Conservation (phyloP, 139 green algal species). For the Coelastrella sp. region DNA sequence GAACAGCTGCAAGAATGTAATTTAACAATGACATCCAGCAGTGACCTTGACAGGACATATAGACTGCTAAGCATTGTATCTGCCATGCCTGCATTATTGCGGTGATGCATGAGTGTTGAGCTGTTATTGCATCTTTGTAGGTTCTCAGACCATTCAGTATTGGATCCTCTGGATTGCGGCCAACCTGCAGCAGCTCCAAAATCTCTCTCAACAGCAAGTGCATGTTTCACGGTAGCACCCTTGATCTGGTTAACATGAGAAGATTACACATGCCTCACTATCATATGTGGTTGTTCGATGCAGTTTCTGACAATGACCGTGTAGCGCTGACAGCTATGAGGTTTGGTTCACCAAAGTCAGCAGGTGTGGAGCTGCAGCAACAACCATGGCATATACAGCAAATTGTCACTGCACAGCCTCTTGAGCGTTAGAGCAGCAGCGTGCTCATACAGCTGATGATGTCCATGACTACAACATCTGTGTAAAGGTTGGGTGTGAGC, state of each 20-base stretch:
- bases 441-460: not conserved
- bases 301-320: constrained; percentile 82
- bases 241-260: not conserved
- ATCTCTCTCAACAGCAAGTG: no score
- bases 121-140: not conserved
- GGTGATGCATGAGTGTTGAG: not conserved
- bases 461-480: not conserved
- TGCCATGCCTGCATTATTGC: not conserved
- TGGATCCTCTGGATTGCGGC: no score
- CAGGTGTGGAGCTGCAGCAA: constrained; percentile 49
- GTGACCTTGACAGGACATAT: no score
- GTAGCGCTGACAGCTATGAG: constrained; percentile 86
- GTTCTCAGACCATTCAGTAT: not conserved
- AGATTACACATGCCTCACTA: not conserved
- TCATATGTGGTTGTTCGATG: not conserved
- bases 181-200: no score
- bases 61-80: not conserved
- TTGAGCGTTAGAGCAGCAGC: not conserved
- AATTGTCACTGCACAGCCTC: no score
- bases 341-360: constrained; percentile 79
- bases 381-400: no score
- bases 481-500: not conserved
- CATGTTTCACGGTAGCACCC: no score
- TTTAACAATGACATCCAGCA: no score
- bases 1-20: not conserved